A percentile compares a stretch with the other conserved stretches of the same genome.
phyloP scores from a whole-genome alignment of 2,329 filamentous ascomycete genomes.

The Corinectria fuckeliana region DNA sequence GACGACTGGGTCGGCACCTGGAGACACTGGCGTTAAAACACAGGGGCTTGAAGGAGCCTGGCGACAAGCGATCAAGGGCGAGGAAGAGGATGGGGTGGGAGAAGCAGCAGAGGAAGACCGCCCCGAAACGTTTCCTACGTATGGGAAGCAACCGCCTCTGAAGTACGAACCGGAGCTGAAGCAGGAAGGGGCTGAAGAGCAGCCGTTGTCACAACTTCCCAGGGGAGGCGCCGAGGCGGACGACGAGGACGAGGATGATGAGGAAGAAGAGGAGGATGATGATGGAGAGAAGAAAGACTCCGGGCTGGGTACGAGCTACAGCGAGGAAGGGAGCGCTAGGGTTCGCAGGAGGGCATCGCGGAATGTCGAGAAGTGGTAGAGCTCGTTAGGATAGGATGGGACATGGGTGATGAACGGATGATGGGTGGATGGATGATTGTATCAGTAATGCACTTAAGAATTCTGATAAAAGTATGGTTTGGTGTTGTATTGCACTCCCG shows the following conservation, averaged over 20 bases:
- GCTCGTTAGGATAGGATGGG: neutral
- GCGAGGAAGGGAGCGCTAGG: constrained; percentile 44
- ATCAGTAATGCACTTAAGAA: neutral
- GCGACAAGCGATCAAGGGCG: constrained; percentile 25
- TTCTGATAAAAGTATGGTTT: neutral
- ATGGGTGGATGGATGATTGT: neutral
- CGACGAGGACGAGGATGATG: constrained; percentile 52
- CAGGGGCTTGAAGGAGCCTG: constrained; percentile 16
- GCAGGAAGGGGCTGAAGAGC: constrained; percentile 41
- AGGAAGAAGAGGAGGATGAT: constrained; percentile 42
- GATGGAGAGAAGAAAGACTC: constrained; percentile 47
- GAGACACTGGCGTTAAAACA: constrained; percentile 10
- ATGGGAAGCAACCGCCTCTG: constrained; percentile 49
- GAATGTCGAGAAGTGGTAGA: constrained; percentile 19
- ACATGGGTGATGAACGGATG: neutral
- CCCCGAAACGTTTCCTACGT: constrained; percentile 52
- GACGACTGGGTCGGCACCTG: constrained; percentile 36
- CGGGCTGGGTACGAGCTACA: constrained; percentile 62
- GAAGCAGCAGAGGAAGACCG: constrained; percentile 46
- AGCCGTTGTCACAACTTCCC: constrained; percentile 43
- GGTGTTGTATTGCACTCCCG: neutral
- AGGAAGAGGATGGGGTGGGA: constrained; percentile 37
- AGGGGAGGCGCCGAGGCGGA: constrained; percentile 51
- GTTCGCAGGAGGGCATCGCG: constrained; percentile 43
- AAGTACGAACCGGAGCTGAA: constrained; percentile 50